phyloP scores from a whole-genome alignment of 352 stramenopile species.

The Achlya hypogyna region DNA sequence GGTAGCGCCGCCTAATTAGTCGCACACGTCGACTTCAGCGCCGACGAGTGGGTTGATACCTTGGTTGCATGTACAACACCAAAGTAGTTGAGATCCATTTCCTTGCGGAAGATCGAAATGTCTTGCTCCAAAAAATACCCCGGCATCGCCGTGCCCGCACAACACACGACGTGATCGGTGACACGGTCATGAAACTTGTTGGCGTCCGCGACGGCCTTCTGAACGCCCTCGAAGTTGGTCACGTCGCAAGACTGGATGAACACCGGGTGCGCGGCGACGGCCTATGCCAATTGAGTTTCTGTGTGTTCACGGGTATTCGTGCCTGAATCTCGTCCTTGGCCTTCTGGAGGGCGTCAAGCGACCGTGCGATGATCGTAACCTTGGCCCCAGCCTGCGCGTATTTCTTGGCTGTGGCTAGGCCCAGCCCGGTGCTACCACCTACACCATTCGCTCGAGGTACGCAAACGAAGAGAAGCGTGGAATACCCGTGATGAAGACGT shows the following conservation, averaged over 20 bases:
- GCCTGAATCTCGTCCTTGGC: slow-evolving; percentile 54
- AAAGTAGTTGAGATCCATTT: slow-evolving; percentile 86
- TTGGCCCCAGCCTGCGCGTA: neutral
- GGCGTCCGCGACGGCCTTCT: slow-evolving; percentile 50
- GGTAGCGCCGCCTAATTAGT: slow-evolving; percentile 57
- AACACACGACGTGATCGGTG: slow-evolving; percentile 68
- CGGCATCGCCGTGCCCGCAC: slow-evolving; percentile 42
- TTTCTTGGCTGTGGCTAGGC: neutral
- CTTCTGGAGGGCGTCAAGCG: slow-evolving; percentile 42
- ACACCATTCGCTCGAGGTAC: neutral
- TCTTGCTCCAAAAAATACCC: slow-evolving; percentile 75
- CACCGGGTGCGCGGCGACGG: slow-evolving; percentile 31
- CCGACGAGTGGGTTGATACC: neutral
- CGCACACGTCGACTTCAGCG: neutral
- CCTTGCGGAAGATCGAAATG: slow-evolving; percentile 55
- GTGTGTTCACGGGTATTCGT: neutral
- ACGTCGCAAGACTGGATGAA: slow-evolving; percentile 73
- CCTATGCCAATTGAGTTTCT: slow-evolving; percentile 3
- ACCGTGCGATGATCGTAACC: slow-evolving; percentile 55
- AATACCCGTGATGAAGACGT: slow-evolving; percentile 21
- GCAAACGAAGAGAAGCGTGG: neutral
- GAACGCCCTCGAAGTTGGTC: slow-evolving; percentile 43
- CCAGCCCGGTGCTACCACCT: neutral
- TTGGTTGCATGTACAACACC: slow-evolving; percentile 70
- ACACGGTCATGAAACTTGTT: slow-evolving; percentile 53